phyloP scores from a whole-genome alignment of 495 filamentous ascomycete species.

The Aspergillus nanangensis region DNA sequence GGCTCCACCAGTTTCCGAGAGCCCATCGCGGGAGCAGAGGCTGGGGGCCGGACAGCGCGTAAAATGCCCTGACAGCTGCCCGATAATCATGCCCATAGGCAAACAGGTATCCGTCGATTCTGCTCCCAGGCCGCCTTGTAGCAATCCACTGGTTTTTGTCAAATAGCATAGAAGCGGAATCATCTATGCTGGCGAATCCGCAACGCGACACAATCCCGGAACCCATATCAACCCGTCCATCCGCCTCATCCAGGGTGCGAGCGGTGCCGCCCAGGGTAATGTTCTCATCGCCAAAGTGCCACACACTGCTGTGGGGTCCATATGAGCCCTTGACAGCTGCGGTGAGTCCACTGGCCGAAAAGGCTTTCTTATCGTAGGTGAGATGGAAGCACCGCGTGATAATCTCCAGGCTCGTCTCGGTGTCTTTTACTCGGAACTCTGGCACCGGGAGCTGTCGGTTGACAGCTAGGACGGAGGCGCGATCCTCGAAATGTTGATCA shows the following conservation, averaged over 20 bases:
- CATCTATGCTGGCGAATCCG: conserved; percentile 47
- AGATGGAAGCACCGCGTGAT: conserved; percentile 47
- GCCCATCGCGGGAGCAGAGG: conserved; percentile 52
- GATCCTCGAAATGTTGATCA: conserved; percentile 53
- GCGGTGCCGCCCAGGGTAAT: conserved; percentile 48
- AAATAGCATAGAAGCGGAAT: conserved; percentile 55
- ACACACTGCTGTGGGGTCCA: conserved; percentile 28
- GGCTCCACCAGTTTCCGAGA: conserved; percentile 62
- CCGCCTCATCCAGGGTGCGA: conserved; percentile 47
- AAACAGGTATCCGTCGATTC: conserved; percentile 56
- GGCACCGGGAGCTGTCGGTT: conserved; percentile 45
- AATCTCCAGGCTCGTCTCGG: conserved; percentile 38
- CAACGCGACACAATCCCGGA: conserved; percentile 44
- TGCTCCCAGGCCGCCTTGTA: conserved; percentile 26
- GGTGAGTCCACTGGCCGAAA: conserved; percentile 39
- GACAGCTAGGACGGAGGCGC: conserved; percentile 52
- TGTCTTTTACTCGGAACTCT: conserved; percentile 37
- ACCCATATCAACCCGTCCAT: conserved; percentile 44
- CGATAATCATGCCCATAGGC: conserved; percentile 50
- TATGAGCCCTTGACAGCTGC: conserved; percentile 31
- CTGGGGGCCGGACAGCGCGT: conserved; percentile 50
- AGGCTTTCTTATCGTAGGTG: conserved; percentile 46
- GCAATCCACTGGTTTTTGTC: conserved; percentile 45
- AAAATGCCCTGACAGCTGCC: conserved; percentile 50
- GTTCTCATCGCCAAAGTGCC: conserved; percentile 42